Evolutionary conservation across 495 filamentous ascomycete genomes (phyloP), one percentile per base, ranked within the genome.

Genomic region (Xylaria flabelliformis): DNA sequence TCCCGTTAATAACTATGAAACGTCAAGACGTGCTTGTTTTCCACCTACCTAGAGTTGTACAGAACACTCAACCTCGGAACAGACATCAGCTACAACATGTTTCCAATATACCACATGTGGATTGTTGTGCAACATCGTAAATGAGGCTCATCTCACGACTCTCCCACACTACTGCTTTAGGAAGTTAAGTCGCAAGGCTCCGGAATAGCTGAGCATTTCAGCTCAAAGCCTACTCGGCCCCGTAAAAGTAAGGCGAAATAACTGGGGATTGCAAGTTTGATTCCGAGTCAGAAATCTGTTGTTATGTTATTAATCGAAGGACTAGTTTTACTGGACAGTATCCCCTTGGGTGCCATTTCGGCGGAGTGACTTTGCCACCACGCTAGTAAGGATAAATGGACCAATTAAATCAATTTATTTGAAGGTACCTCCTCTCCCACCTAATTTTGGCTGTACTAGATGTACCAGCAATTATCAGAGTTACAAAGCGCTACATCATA

Each of bases 1-100:
- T 67, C 50, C 36, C 29, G 34, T 42, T 56, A 32, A 41, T 67
- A 67, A 56, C 50, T 19, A 55, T 67, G 65, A 67, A 67, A 67
- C 50, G 50, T 56, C 15, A 36, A 67, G 50, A 24, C n/a, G 34
- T 56, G 15, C 19, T 67, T 21, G 17, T 56, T 24, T 29, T 15
- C 59, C 36, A 41, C 32, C 21, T 64, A 64, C 13, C 13, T 4
- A 24, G 9, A 13, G n/a, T 21, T 39, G 10, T 10, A 34, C 29
- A 4, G 10, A 39, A 19, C 29, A 61, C 58, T 21, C 21, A 61
- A 4, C 36, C n/a, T 21, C 34, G 17, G 21, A 21, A 51, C 17
- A 32, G 29, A 39, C 39, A 53, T 24, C 44, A 29, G 39, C 44
- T 65, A 17, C 63, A 65, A 3, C 29, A 12, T 46, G 44, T 39